Percentiles rank a stretch among this genome's conserved stretches.
Evolutionary conservation across 164 flowering plant species (phyloP).

Genomic region (Pachysandra terminalis): DNA sequence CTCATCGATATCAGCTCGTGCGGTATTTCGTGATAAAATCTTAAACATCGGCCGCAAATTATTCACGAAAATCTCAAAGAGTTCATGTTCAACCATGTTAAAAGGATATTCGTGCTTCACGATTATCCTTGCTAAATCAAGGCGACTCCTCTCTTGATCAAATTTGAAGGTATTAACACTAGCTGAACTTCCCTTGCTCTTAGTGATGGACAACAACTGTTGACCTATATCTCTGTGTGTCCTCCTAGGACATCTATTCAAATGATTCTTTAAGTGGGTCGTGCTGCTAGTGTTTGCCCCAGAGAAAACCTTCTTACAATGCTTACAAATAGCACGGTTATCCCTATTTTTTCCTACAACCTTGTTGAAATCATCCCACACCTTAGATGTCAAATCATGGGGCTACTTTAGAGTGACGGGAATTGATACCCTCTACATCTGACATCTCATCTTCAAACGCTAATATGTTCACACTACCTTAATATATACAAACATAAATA

Average conservation of each 20-base stretch:
- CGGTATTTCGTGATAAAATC: background rate
- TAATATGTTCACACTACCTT: no score
- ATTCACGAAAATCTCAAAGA: background rate
- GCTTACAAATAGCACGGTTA: background rate
- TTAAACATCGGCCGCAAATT: background rate
- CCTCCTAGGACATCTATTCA: background rate
- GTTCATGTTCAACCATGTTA: slow-evolving; percentile 7
- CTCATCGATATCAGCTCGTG: background rate
- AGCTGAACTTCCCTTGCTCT: no score
- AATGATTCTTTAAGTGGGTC: background rate
- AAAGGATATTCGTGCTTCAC: slow-evolving; percentile 1
- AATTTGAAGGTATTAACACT: background rate
- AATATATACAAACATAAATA: no score
- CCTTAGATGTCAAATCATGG: background rate
- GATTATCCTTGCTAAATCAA: background rate
- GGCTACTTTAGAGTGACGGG: no score
- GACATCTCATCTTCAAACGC: no score
- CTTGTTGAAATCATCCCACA: background rate
- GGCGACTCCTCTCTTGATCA: background rate
- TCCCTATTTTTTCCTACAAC: no score
- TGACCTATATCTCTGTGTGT: background rate
- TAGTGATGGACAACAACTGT: background rate
- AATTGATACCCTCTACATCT: no score
- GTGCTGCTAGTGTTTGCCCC: background rate
- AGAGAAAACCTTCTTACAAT: background rate